Percentiles rank a stretch among this genome's conserved stretches.
phyloP scores from a whole-genome alignment of 768 basidiomycete genomes.

The Mycena crocata region DNA sequence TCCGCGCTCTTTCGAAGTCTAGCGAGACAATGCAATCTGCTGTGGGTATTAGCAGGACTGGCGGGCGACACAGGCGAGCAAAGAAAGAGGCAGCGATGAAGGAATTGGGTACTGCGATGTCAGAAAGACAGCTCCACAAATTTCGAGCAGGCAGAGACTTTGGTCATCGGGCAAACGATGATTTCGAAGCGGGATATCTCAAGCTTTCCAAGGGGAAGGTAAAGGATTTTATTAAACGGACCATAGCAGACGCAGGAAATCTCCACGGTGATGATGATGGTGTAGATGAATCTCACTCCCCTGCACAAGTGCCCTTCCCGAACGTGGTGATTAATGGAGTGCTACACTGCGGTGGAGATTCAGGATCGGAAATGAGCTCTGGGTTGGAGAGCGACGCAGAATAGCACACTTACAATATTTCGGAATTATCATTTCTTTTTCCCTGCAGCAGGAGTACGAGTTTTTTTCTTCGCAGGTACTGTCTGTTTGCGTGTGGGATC shows the following conservation, averaged over 20 bases:
- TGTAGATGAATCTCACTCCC: not conserved
- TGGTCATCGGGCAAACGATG: not conserved
- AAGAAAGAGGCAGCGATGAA: conserved; percentile 14
- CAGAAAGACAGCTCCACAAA: conserved; percentile 9
- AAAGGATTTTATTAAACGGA: not conserved
- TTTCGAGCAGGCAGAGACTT: conserved; percentile 7
- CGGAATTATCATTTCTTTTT: not conserved
- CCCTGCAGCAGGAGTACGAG: not conserved
- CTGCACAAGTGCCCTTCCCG: not conserved
- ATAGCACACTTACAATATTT: not conserved
- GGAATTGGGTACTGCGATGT: conserved; percentile 4
- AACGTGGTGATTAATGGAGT: conserved; percentile 3
- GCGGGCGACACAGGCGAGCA: conserved; percentile 1
- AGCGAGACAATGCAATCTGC: conserved; percentile 7
- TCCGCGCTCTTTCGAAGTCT: conserved; percentile 5
- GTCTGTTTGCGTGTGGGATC: too few species aligned
- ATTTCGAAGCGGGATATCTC: conserved; percentile 4
- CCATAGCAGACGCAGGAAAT: conserved; percentile 4
- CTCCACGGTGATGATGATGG: not conserved
- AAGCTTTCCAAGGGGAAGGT: conserved; percentile 5
- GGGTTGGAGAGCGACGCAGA: conserved; percentile 5
- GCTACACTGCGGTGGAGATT: not conserved
- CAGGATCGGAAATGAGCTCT: conserved; percentile 1
- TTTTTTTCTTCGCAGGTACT: not conserved
- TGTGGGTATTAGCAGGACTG: not conserved